A percentile compares a stretch with the other conserved stretches of the same genome.
Conservation (phyloP, 192 early-diverging fungal species). For the Linnemannia exigua region DNA sequence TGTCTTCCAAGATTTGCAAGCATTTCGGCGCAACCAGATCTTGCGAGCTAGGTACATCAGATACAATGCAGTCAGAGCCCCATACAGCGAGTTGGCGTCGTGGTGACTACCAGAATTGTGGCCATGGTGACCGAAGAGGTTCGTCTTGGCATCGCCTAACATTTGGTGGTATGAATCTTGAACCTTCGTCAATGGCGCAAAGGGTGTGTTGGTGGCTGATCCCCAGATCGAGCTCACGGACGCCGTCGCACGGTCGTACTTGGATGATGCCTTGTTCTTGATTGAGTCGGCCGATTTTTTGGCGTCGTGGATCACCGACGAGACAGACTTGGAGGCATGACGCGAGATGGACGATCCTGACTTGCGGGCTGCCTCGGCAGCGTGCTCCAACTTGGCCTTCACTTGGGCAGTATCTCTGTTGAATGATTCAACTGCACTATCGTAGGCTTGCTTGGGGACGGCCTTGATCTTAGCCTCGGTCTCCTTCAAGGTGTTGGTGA, state of each 20-base stretch:
- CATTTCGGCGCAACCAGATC: conserved; percentile 40
- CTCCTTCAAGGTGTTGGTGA: conserved; percentile 24
- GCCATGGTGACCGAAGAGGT: conserved; percentile 24
- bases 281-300: conserved; percentile 21
- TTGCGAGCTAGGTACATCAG: conserved; percentile 33
- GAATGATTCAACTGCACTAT: conserved; percentile 33
- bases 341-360: conserved; percentile 40
- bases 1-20: not conserved
- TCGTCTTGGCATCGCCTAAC: conserved; percentile 26
- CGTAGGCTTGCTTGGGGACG: conserved; percentile 40
- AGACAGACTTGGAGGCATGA: conserved; percentile 38
- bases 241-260: conserved; percentile 34
- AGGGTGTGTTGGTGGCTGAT: conserved; percentile 25
- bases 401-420: conserved; percentile 38
- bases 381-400: conserved; percentile 35
- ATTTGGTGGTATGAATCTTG: conserved; percentile 37
- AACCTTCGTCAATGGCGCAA: conserved; percentile 24
- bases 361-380: conserved; percentile 24
- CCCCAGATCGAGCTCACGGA: conserved; percentile 47
- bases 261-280: conserved; percentile 17
- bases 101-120: not conserved
- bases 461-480: conserved; percentile 49
- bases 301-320: conserved; percentile 17
- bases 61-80: conserved; percentile 42
- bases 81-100: conserved; percentile 36